phyloP scores from a whole-genome alignment of 164 flowering plant species.

The Liquidambar formosana region DNA sequence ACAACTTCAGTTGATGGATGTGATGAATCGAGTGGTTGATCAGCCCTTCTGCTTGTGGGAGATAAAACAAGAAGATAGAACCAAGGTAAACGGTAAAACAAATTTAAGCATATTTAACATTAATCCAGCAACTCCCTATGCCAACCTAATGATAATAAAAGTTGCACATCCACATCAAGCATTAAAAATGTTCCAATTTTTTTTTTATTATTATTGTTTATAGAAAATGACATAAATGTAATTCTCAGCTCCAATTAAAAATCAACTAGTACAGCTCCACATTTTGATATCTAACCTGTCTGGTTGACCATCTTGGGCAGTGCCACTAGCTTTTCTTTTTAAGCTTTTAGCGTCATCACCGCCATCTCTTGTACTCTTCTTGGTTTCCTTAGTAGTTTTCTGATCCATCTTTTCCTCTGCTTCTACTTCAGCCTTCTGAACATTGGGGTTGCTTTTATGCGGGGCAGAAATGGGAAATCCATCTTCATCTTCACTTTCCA shows the following conservation, averaged over 20 bases:
- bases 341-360: constrained; percentile 14
- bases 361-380: constrained; percentile 34
- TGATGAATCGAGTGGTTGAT: constrained; percentile 14
- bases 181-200: too few relatives aligned
- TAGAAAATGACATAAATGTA: not conserved
- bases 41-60: constrained; percentile 17
- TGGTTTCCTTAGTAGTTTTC: constrained; percentile 25
- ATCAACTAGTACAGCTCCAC: too few relatives aligned
- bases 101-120: not conserved
- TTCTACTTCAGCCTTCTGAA: constrained; percentile 21
- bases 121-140: too few relatives aligned
- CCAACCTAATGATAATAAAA: too few relatives aligned
- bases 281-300: constrained; percentile 38
- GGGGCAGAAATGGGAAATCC: constrained; percentile 69
- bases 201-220: too few relatives aligned
- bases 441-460: constrained; percentile 16
- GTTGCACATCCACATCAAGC: too few relatives aligned
- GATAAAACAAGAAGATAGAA: constrained; percentile 3
- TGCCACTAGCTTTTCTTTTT: constrained; percentile 52
- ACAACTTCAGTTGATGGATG: constrained; percentile 18
- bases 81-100: not conserved
- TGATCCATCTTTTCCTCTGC: constrained; percentile 24
- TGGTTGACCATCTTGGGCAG: constrained; percentile 32
- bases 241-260: too few relatives aligned
- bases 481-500: constrained; percentile 96